A percentile compares a stretch with the other conserved stretches of the same genome.
phyloP scores from a whole-genome alignment of 2,329 filamentous ascomycete genomes.

The Alternaria consortialis region DNA sequence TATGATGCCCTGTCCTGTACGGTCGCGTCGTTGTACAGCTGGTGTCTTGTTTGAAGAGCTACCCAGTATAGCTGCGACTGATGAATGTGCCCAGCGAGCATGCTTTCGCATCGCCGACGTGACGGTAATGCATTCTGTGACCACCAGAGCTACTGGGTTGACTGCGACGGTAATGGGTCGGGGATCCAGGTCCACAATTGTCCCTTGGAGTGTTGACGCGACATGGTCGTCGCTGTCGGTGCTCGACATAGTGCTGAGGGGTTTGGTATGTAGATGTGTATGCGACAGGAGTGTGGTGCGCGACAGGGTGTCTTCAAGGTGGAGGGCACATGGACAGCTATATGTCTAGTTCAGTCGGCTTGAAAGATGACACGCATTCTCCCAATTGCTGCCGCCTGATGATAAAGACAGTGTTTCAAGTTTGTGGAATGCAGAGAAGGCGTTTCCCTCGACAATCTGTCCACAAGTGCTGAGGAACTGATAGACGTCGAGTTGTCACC shows the following conservation, averaged over 20 bases:
- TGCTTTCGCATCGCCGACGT: slow-evolving; percentile 98
- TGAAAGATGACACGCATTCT: slow-evolving; percentile 39
- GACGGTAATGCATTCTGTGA: slow-evolving; percentile 98
- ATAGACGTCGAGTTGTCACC: background rate
- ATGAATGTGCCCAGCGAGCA: slow-evolving; percentile 93
- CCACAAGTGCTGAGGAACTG: background rate
- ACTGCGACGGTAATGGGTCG: slow-evolving; percentile 76
- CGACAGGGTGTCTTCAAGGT: slow-evolving; percentile 31
- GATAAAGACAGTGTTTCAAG: background rate
- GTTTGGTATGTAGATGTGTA: slow-evolving; percentile 9
- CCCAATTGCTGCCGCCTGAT: slow-evolving; percentile 20
- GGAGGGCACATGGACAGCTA: slow-evolving; percentile 37
- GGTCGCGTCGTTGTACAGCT: slow-evolving; percentile 47
- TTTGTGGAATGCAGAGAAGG: background rate
- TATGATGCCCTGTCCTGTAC: slow-evolving; percentile 47
- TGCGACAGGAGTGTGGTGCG: slow-evolving; percentile 27
- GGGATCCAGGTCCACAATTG: slow-evolving; percentile 28
- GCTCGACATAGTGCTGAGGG: slow-evolving; percentile 39
- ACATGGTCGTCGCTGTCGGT: slow-evolving; percentile 33
- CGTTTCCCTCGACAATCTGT: slow-evolving; percentile 6
- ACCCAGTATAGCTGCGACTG: slow-evolving; percentile 93
- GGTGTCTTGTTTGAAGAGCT: slow-evolving; percentile 65
- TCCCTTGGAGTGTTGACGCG: slow-evolving; percentile 36
- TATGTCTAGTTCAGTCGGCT: slow-evolving; percentile 37
- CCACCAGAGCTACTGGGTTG: slow-evolving; percentile 90